phyloP scores from a whole-genome alignment of 2,329 filamentous ascomycete genomes.

The Fusarium odoratissimum region DNA sequence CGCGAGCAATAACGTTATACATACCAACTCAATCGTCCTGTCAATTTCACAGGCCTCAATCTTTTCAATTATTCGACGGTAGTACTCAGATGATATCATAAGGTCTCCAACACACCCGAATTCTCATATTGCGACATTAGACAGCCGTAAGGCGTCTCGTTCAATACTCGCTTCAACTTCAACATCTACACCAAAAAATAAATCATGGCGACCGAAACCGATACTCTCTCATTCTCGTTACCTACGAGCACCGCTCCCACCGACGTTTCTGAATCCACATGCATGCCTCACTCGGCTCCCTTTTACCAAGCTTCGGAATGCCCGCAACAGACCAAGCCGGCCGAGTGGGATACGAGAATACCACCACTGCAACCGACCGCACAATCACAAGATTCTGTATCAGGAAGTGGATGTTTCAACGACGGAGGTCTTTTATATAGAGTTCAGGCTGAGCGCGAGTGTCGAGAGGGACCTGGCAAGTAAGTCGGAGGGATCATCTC shows the following conservation, averaged over 20 bases:
- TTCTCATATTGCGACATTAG: conserved; percentile 1
- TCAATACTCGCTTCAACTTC: not conserved
- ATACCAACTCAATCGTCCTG: not conserved
- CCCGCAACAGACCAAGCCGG: conserved; percentile 22
- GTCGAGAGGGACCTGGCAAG: conserved; percentile 45
- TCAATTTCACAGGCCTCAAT: not conserved
- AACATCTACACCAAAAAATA: not conserved
- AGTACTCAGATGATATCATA: conserved; percentile 31
- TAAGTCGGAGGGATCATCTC: conserved; percentile 22
- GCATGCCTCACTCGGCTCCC: conserved; percentile 36
- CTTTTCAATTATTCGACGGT: not conserved
- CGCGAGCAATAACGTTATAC: not conserved
- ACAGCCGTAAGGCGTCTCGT: conserved; percentile 20
- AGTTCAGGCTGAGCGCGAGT: conserved; percentile 44
- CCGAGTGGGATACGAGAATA: conserved; percentile 49
- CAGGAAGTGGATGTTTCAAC: conserved; percentile 38
- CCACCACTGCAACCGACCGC: conserved; percentile 26
- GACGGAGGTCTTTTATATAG: conserved; percentile 45
- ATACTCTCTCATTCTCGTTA: conserved; percentile 48
- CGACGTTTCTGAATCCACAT: conserved; percentile 46
- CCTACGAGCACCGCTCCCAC: conserved; percentile 49
- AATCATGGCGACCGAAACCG: conserved; percentile 50
- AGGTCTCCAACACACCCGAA: not conserved
- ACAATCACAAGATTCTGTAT: conserved; percentile 20
- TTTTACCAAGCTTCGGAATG: conserved; percentile 30